Conservation (phyloP, 2,329 filamentous ascomycete species). For the Arthrobotrys pseudoclavata region DNA sequence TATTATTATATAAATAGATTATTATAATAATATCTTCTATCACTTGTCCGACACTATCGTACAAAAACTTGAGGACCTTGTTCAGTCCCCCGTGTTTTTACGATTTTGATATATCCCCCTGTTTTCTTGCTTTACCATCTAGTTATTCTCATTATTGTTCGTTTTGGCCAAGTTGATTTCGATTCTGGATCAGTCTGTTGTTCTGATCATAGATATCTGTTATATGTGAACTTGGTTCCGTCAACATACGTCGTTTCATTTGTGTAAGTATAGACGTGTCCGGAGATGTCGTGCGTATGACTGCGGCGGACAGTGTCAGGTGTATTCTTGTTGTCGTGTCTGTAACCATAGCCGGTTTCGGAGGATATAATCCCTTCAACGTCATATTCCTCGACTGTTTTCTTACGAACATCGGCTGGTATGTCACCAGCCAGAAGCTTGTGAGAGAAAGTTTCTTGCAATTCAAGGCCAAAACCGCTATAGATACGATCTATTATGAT, state of each 20-base stretch:
- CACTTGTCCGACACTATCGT: slow-evolving; percentile 11
- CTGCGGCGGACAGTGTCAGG: background rate
- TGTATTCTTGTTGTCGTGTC: no score
- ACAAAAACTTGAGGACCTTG: background rate
- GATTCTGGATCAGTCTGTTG: background rate
- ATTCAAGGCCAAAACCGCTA: background rate
- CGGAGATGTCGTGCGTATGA: slow-evolving; percentile 6
- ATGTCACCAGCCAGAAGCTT: background rate
- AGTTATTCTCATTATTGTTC: background rate
- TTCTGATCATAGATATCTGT: background rate
- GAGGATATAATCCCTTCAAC: background rate
- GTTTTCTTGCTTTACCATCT: no score
- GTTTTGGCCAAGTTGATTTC: slow-evolving; percentile 19
- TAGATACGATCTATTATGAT: slow-evolving; percentile 3
- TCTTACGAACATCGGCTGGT: no score
- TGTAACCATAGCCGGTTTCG: background rate
- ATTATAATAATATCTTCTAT: background rate
- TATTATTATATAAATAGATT: slow-evolving; percentile 11
- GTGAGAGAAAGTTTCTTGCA: background rate
- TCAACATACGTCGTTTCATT: background rate
- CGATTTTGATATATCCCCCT: no score
- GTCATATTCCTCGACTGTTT: no score
- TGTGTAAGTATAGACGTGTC: background rate
- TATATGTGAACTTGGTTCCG: background rate
- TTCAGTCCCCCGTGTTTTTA: no score